Evolutionary conservation across 2,329 filamentous ascomycete species (phyloP).

Genomic region (Thelonectria discophora): DNA sequence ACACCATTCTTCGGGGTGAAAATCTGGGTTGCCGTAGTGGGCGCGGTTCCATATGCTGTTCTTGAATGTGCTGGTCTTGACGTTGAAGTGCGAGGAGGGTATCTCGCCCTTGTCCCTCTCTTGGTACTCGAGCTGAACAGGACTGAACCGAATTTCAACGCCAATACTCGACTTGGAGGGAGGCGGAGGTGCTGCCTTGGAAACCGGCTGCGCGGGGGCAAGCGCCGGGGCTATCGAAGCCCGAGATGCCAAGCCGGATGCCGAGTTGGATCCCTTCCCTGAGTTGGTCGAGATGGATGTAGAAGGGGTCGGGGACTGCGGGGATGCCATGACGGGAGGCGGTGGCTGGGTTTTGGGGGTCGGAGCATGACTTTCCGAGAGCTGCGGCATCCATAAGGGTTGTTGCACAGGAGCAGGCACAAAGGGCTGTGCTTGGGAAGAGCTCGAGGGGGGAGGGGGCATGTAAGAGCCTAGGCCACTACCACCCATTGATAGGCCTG

Average conservation of each 20-base stretch:
- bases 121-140: slow-evolving; percentile 57
- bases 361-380: slow-evolving; percentile 37
- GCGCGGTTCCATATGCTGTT: slow-evolving; percentile 73
- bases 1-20: slow-evolving; percentile 56
- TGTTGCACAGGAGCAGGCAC: slow-evolving; percentile 48
- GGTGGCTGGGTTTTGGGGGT: slow-evolving; percentile 38
- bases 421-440: slow-evolving; percentile 44
- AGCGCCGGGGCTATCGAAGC: slow-evolving; percentile 22
- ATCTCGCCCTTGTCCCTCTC: slow-evolving; percentile 56
- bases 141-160: slow-evolving; percentile 60
- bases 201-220: neutral
- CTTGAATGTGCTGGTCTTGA: slow-evolving; percentile 67
- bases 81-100: slow-evolving; percentile 58
- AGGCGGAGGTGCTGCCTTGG: neutral
- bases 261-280: slow-evolving; percentile 29
- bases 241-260: slow-evolving; percentile 30
- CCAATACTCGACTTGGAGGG: slow-evolving; percentile 27
- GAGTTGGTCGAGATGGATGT: slow-evolving; percentile 44
- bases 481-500: slow-evolving; percentile 50
- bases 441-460: slow-evolving; percentile 44
- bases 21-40: slow-evolving; percentile 71
- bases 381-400: slow-evolving; percentile 50
- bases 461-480: slow-evolving; percentile 46
- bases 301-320: slow-evolving; percentile 44
- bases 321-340: slow-evolving; percentile 45